Conservation (phyloP, 306 rosid species). For the Trichosanthes truncata region DNA sequence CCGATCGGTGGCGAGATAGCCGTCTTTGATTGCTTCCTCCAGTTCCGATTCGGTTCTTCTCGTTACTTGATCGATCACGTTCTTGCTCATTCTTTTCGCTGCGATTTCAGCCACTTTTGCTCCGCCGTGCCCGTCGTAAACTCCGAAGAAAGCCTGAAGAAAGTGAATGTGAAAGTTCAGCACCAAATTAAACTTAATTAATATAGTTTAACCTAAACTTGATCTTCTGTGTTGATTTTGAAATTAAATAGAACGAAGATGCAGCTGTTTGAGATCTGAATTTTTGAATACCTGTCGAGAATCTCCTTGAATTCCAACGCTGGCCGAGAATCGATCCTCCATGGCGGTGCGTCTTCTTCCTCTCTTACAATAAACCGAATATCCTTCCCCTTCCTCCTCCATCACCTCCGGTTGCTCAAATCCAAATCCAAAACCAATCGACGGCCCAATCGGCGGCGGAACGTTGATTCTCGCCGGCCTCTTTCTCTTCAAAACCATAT, state of each 20-base stretch:
- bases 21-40: conserved; percentile 30
- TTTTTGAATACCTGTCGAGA: conserved; percentile 26
- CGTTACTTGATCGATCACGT: conserved; percentile 17
- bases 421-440: conserved; percentile 3
- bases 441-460: conserved; percentile 1
- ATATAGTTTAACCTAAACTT: neutral
- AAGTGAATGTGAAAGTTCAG: neutral
- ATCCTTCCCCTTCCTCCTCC: conserved; percentile 38
- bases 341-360: conserved; percentile 26
- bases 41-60: conserved; percentile 16
- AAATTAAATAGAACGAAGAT: neutral
- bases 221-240: neutral
- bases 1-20: conserved; percentile 28
- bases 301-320: conserved; percentile 22
- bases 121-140: conserved; percentile 54
- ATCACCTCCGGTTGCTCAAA: conserved; percentile 21
- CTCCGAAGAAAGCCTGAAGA: conserved; percentile 45
- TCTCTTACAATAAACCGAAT: conserved; percentile 40
- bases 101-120: conserved; percentile 40
- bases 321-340: conserved; percentile 46
- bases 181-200: too few species aligned
- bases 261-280: neutral
- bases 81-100: conserved; percentile 25
- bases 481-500: conserved; percentile 30
- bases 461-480: conserved; percentile 34